Evolutionary conservation across 768 basidiomycete genomes (phyloP).

Genomic region (Tylopilus rubrobrunneus): DNA sequence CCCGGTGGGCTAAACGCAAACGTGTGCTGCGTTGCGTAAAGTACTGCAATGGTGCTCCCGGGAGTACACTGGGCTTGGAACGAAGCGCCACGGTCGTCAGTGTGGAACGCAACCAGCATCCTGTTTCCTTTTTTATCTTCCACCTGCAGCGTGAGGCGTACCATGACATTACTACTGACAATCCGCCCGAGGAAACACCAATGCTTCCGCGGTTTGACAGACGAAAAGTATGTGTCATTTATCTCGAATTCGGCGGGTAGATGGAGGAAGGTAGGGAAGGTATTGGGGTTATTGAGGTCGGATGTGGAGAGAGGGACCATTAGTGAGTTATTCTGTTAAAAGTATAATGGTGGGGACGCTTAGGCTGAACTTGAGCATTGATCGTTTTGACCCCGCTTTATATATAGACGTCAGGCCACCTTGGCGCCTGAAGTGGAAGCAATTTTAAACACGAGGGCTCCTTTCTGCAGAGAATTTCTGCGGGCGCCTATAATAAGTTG

Average conservation of each 20-base stretch:
- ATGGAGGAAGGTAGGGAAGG: conserved; percentile 23
- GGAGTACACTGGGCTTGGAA: conserved; percentile 20
- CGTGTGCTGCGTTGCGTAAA: conserved; percentile 28
- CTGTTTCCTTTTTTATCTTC: conserved; percentile 25
- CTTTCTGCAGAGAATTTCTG: not conserved
- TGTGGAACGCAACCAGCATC: conserved; percentile 29
- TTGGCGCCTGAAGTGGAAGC: no score
- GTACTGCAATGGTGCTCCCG: conserved; percentile 30
- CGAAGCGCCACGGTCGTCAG: conserved; percentile 27
- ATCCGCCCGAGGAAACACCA: conserved; percentile 31
- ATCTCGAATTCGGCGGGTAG: conserved; percentile 24
- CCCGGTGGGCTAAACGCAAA: conserved; percentile 31
- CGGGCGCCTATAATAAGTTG: not conserved
- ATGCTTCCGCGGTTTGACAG: conserved; percentile 25
- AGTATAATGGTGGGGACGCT: not conserved
- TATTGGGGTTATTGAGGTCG: conserved; percentile 22
- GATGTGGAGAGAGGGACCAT: conserved; percentile 22
- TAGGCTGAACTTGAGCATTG: not conserved
- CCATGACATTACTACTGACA: conserved; percentile 21
- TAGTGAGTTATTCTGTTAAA: conserved; percentile 3
- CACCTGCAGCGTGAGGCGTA: conserved; percentile 28
- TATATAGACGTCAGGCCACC: no score
- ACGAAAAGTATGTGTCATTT: conserved; percentile 18
- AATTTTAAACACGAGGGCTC: not conserved
- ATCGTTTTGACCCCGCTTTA: not conserved